A percentile compares a stretch with the other conserved stretches of the same genome.
phyloP scores from a whole-genome alignment of 371 early-diverging fungal species.

The Mucor ambiguus region DNA sequence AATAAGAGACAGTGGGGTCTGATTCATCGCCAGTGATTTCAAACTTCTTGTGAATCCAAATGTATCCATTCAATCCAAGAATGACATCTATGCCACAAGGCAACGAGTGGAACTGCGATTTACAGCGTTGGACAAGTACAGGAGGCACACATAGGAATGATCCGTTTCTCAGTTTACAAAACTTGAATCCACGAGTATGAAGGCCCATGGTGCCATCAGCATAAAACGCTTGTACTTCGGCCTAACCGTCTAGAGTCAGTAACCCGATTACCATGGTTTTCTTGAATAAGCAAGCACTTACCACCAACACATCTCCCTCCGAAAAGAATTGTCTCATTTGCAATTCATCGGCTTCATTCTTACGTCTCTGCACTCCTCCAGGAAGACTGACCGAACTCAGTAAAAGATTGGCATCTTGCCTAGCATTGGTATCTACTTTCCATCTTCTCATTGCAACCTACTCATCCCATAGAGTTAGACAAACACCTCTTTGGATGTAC shows the following conservation, averaged over 20 bases:
- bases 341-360: constrained; percentile 97
- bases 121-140: constrained; percentile 85
- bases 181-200: constrained; percentile 96
- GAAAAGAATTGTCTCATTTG: constrained; percentile 97
- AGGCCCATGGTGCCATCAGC: constrained; percentile 88
- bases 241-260: constrained; percentile 43
- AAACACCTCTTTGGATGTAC: too few relatives aligned
- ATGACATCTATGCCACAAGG: constrained; percentile 91
- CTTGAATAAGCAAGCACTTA: constrained; percentile 23
- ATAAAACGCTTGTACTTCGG: constrained; percentile 95
- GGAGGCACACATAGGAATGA: constrained; percentile 86
- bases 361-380: constrained; percentile 97
- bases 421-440: constrained; percentile 95
- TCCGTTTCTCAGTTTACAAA: constrained; percentile 96
- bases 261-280: too few relatives aligned
- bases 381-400: constrained; percentile 97
- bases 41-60: constrained; percentile 90
- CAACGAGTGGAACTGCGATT: constrained; percentile 89
- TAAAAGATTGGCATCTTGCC: constrained; percentile 87
- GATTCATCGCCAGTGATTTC: constrained; percentile 57
- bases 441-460: constrained; percentile 89
- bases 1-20: constrained; percentile 76
- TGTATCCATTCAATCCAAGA: constrained; percentile 96
- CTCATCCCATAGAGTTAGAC: neutral
- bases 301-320: constrained; percentile 96